These are phyloP conservation scores for Colletotrichum sp. DNA, from an alignment of 2,329 filamentous ascomycete species.

Conservation along the genomic window DNA sequence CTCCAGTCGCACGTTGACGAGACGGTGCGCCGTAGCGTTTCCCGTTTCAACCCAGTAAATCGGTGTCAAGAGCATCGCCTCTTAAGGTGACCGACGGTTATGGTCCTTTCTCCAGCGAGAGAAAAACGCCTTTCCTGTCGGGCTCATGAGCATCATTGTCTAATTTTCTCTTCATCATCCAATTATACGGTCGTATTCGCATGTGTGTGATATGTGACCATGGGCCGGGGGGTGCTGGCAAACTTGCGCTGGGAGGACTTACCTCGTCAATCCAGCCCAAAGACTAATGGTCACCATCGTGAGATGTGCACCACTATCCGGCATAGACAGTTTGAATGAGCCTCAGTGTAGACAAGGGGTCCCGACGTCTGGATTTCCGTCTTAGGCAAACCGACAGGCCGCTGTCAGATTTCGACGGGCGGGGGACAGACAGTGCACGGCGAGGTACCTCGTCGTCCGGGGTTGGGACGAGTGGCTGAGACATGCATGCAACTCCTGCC, in stretches of 20 bases:
- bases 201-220: not conserved
- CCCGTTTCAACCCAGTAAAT: not conserved
- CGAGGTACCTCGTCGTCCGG: not conserved
- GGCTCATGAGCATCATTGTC: not conserved
- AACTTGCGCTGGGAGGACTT: not conserved
- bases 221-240: not conserved
- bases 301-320: not conserved
- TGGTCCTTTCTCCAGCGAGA: not conserved
- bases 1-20: not conserved
- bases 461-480: not conserved
- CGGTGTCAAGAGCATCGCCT: not conserved
- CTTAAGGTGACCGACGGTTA: not conserved
- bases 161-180: not conserved
- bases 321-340: not conserved
- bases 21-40: not conserved
- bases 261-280: not conserved
- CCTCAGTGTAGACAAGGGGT: not conserved
- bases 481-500: conserved; percentile 1
- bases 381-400: conserved; percentile 10
- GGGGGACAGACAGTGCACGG: not conserved
- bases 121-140: not conserved
- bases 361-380: not conserved
- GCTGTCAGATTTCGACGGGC: conserved; percentile 2
- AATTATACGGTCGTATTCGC: not conserved
- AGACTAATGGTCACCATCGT: not conserved